These are phyloP conservation scores for Plenodomus biglobosus DNA, from an alignment of 2,329 filamentous ascomycete species.

Conservation along the genomic window DNA sequence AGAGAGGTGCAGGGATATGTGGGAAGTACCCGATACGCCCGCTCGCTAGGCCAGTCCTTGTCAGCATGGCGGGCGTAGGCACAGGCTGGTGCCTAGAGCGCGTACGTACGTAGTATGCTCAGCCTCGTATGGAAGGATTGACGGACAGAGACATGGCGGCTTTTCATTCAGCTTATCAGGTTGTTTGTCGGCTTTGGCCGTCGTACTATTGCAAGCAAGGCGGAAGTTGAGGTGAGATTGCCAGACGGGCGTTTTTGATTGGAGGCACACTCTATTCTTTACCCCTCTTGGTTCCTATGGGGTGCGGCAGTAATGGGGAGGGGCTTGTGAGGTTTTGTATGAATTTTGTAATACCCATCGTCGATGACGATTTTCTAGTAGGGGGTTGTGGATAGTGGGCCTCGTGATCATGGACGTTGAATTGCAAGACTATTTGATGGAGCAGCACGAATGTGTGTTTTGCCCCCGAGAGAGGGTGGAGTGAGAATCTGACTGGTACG, in stretches of 20 bases:
- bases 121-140: too few relatives aligned
- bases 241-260: background rate
- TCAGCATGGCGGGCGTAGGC: background rate
- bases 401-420: background rate
- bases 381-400: background rate
- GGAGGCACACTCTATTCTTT: background rate
- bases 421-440: background rate
- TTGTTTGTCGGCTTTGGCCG: background rate
- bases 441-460: background rate
- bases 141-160: too few relatives aligned
- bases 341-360: background rate
- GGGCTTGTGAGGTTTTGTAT: background rate
- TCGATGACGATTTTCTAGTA: background rate
- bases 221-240: background rate
- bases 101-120: too few relatives aligned
- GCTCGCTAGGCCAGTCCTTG: conserved; percentile 14
- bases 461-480: background rate
- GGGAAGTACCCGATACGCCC: conserved; percentile 52
- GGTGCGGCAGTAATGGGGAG: background rate
- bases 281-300: background rate
- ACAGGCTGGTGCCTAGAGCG: too few relatives aligned
- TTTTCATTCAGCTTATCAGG: background rate
- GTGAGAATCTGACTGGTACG: background rate
- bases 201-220: background rate
- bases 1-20: conserved; percentile 37